Base-by-base conservation (phyloP, 1,284 basidiomycete genomes). In the Tylopilus sp. region DNA sequence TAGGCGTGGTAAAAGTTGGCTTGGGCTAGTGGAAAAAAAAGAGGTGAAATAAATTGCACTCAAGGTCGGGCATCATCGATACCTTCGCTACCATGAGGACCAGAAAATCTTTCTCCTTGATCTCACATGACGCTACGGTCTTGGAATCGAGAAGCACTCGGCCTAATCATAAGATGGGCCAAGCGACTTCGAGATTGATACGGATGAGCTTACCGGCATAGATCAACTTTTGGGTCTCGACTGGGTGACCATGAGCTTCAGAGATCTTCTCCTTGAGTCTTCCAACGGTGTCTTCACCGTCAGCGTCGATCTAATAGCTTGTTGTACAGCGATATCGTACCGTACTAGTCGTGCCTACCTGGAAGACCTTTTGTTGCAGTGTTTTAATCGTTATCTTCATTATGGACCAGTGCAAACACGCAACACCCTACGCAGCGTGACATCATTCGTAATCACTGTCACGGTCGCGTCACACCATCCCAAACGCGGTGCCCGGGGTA, bases 1-100 rank as follows among this genome's bases (percentile, higher is more conserved):
- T 54, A 28, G 58, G 63, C 29, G 55, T 60, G 34, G 67, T 55
- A 12, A 69, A 68, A 0, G 74, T 72, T 2, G 83, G 74, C 67
- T 88, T 84, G 19, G 82, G 82, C 80, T 85, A 54, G 23, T n/a
- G 46, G 25, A 26, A n/a, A 23, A 13, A 37, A 33, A 2, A 10
- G 23, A 18, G 44, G 44, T 66, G 28, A 55, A 48, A 37, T 11
- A 19, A 33, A 21, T 26, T 19, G 23, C 7, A 38, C 23, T 8
- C 15, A 25, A 28, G 38, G 44, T 6, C 45, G 2, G 16, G 23
- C 36, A 31, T 26, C 45, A 39, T 35, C 34, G 64, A 53, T 56
- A 94, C 93, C 83, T 97, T 99, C 47, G 92, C 85, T 39, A 98
- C 91, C 96, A 99, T 99, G 41, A 99, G 82, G 16, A 99, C 97